Evolutionary conservation across 2,329 filamentous ascomycete species (phyloP), one percentile per base, ranked within the genome.

Genomic region (Paramyrothecium sp.): DNA sequence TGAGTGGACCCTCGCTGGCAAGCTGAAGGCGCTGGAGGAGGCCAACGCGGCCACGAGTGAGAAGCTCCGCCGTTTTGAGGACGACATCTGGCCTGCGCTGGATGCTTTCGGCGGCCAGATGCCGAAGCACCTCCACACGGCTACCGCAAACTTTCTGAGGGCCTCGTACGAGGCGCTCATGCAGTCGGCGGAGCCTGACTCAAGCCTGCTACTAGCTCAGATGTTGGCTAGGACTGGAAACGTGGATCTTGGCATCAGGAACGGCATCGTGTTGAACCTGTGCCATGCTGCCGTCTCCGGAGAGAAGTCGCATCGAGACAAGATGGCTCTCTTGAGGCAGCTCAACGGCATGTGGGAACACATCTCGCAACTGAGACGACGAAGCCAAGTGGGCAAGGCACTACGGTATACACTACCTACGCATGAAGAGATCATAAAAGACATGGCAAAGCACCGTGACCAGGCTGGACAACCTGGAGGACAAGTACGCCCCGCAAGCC

Each of bases 261-360:
- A 69, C 41, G 62, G 65, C 54, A 65, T 75, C 17, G 64, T 73
- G 2, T 55, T 74, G 49, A 73, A 63, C 49, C 58, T 75, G 26
- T 75, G 73, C 58, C 63, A 63, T 26, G 56, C 34, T 10, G 51
- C 69, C 48, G 34, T 60, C n/a, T 54, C 56, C n/a, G n/a, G 46
- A 3, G 61, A 63, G 44, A 57, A 64, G 26, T 33, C 57, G 3
- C 55, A 55, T 7, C 26, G 49, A 2, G 41, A 13, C 46, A 60
- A 7, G 65, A 67, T 22, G 57, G 53, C 33, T 48, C 21, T 71
- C 19, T 51, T 69, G 46, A 54, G 64, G 0, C 71, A 75, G 58
- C 62, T 75, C 4, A 44, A 74, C 30, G 64, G 65, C 13, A 56
- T 75, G 54, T 76, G 74, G 74, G 69, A 70, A 61, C 71, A 74